Percentiles rank a stretch among this genome's conserved stretches.
Conservation (phyloP, 371 early-diverging fungal species). For the Homolaphlyctis polyrhiza region DNA sequence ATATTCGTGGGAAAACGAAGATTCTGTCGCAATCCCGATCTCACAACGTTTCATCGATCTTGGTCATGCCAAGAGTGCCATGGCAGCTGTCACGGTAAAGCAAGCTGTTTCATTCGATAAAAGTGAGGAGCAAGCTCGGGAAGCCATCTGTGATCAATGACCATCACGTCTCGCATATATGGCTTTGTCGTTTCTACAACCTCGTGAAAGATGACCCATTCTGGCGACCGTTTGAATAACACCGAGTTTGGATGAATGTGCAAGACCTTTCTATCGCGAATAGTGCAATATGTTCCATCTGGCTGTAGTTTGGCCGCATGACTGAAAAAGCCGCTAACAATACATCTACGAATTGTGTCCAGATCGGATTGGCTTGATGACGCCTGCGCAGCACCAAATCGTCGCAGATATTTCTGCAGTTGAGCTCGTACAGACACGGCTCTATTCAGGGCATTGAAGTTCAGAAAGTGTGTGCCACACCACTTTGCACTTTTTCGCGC, state of each 20-base stretch:
- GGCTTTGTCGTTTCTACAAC: constrained; percentile 68
- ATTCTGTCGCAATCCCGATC: too few species aligned
- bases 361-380: constrained; percentile 29
- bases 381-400: constrained; percentile 23
- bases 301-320: constrained; percentile 66
- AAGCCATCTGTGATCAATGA: constrained; percentile 66
- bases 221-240: constrained; percentile 65
- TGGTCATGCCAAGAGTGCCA: too few species aligned
- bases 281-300: constrained; percentile 63
- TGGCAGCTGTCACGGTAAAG: too few species aligned
- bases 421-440: constrained; percentile 68
- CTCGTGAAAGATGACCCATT: constrained; percentile 79
- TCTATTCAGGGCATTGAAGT: constrained; percentile 64
- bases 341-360: constrained; percentile 59
- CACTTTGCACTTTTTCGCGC: constrained; percentile 62
- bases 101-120: not conserved
- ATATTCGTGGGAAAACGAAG: too few species aligned
- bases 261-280: constrained; percentile 42
- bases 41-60: too few species aligned
- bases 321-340: constrained; percentile 69
- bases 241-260: constrained; percentile 71
- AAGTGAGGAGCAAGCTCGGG: constrained; percentile 50
- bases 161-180: constrained; percentile 68
- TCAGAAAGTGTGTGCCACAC: constrained; percentile 69
- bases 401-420: constrained; percentile 54